phyloP scores from a whole-genome alignment of 768 basidiomycete species.

The Wakefieldia striispora region DNA sequence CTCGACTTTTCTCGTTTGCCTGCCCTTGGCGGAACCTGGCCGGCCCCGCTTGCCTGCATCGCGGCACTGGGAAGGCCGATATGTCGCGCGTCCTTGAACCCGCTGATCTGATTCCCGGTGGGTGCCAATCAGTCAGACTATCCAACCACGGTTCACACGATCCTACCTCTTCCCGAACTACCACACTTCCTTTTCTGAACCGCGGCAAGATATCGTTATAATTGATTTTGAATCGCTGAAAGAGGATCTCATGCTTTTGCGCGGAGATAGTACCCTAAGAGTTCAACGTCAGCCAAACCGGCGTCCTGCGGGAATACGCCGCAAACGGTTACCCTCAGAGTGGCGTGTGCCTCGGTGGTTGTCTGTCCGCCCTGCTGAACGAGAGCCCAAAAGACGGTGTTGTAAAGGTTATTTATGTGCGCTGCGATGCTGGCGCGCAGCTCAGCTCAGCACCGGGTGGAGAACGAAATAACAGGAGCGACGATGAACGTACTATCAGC shows the following conservation, averaged over 20 bases:
- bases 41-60: neutral
- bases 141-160: neutral
- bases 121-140: neutral
- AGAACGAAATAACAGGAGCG: neutral
- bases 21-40: conserved; percentile 19
- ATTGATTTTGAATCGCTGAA: conserved; percentile 78
- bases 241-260: conserved; percentile 91
- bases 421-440: conserved; percentile 48
- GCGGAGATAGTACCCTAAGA: conserved; percentile 82
- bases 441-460: conserved; percentile 9
- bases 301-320: neutral
- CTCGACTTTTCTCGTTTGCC: conserved; percentile 36
- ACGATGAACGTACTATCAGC: conserved; percentile 72
- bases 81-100: conserved; percentile 3
- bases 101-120: conserved; percentile 2
- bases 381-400: conserved; percentile 94
- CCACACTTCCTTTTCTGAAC: conserved; percentile 82
- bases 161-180: conserved; percentile 64
- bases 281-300: conserved; percentile 6
- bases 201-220: conserved; percentile 74
- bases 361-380: conserved; percentile 79
- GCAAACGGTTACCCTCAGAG: conserved; percentile 55
- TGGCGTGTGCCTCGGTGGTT: conserved; percentile 77
- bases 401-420: conserved; percentile 97
- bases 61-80: neutral